These are phyloP conservation scores for Ascochyta viciae-villosae DNA, from an alignment of 2,329 filamentous ascomycete species.

Conservation along the genomic window DNA sequence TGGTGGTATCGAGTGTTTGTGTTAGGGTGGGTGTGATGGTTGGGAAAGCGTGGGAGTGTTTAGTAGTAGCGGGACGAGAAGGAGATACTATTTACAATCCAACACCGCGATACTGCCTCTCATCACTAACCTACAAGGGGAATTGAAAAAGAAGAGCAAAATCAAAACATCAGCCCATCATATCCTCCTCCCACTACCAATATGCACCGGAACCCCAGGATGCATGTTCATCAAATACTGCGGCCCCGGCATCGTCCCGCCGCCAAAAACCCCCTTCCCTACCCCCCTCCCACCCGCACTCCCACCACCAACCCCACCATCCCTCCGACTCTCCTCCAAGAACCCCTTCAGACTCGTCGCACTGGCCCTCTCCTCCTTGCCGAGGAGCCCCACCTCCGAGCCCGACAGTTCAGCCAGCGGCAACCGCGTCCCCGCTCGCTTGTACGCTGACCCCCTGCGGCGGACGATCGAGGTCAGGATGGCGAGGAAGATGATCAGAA, in stretches of 20 bases:
- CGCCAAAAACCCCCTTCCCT: slow-evolving; percentile 31
- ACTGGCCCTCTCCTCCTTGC: slow-evolving; percentile 19
- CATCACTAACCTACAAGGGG: no score
- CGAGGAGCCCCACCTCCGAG: slow-evolving; percentile 26
- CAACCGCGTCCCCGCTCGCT: slow-evolving; percentile 21
- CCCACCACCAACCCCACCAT: slow-evolving; percentile 1
- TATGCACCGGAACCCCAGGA: slow-evolving; percentile 45
- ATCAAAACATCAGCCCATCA: neutral
- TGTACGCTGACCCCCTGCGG: slow-evolving; percentile 36
- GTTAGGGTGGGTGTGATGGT: no score
- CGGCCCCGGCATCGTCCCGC: slow-evolving; percentile 46
- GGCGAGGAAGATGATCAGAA: slow-evolving; percentile 26
- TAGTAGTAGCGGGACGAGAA: no score
- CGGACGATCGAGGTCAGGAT: slow-evolving; percentile 33
- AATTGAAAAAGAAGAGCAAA: no score
- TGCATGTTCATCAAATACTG: slow-evolving; percentile 50
- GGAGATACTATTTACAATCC: no score
- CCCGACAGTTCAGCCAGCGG: slow-evolving; percentile 30
- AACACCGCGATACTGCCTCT: no score
- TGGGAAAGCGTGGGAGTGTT: no score
- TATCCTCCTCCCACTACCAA: slow-evolving; percentile 5
- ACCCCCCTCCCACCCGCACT: no score
- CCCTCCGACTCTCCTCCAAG: slow-evolving; percentile 15
- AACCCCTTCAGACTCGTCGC: slow-evolving; percentile 19
- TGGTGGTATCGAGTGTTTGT: no score